These are phyloP conservation scores for Suhomyces kilbournensis DNA, from an alignment of 805 yeast species.

Conservation along the genomic window DNA sequence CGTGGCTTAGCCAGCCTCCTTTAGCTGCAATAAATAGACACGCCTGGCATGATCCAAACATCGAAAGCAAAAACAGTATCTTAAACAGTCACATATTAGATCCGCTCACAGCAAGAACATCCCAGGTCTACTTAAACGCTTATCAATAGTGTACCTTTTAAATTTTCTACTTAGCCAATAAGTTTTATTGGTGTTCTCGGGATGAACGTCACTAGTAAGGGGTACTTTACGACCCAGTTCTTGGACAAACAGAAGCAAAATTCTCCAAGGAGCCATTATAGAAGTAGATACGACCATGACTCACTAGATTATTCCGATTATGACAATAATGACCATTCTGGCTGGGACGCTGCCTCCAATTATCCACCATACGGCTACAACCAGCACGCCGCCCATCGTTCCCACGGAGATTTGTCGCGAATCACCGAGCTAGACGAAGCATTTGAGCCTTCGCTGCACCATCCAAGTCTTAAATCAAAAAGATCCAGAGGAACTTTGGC, in stretches of 20 bases:
- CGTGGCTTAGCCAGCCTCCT: not conserved
- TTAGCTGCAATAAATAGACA: not conserved
- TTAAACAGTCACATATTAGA: not conserved
- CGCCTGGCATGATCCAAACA: not conserved
- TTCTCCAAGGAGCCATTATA: slow-evolving; percentile 5
- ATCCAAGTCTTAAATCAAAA: not conserved
- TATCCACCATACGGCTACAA: not conserved
- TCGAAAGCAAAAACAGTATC: not conserved
- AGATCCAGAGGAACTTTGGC: not conserved
- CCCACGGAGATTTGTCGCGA: not conserved
- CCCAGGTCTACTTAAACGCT: too few relatives aligned
- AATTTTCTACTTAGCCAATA: too few relatives aligned
- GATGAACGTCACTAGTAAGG: slow-evolving; percentile 41
- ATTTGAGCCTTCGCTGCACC: not conserved
- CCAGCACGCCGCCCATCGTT: not conserved
- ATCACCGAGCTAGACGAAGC: not conserved
- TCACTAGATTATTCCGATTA: not conserved
- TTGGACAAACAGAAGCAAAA: slow-evolving; percentile 21
- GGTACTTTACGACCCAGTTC: slow-evolving; percentile 38
- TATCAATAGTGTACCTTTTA: too few relatives aligned
- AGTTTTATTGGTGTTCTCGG: too few relatives aligned
- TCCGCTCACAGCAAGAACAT: too few relatives aligned
- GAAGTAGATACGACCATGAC: not conserved
- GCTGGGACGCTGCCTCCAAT: not conserved
- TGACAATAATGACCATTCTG: not conserved